Base-by-base conservation (phyloP, 805 yeast species). In the Suhomyces sp. region DNA sequence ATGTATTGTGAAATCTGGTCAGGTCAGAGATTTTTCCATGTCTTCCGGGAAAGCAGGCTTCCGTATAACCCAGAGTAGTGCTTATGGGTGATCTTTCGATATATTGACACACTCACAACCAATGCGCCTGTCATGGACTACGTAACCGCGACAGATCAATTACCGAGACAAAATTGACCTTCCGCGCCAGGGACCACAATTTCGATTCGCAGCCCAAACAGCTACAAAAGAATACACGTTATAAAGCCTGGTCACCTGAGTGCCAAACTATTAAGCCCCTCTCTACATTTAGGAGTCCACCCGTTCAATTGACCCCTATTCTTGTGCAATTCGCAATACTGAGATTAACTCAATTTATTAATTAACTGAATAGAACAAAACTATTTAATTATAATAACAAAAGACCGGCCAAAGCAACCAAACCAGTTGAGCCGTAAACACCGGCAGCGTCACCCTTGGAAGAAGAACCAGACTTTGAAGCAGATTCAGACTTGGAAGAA, bases 381-480 rank as follows among this genome's bases (percentile, higher is more conserved):
- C 19, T 24, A 42, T 12, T 23, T 42, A 24, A 22, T 57, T 64
- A 67, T 52, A 67, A 57, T 56, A 67, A 65, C 48, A 65, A 55
- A 46, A 59, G 47, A 51, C 68, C 71, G 46, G 66, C 68, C 33
- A 61, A 51, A 44, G 63, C 68, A 54, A 63, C 68, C 42, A 64
- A 56, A 44, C 63, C 60, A 51, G 63, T 63, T 38, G 60, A 60
- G 46, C 64, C 69, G 46, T 45, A 50, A 44, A 29, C 42, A 22
- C 44, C 54, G 24, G 54, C 57, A 31, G 56, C 54, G 26, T 15
- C 55, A 42, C 47, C 50, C 53, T 54, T 54, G 35, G 56, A 47
- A 19, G 60, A 57, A 22, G 60, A 60, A 24, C 53, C 55, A 12
- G 66, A 61, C 19, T 64, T 63, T 36, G 52, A 44, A 13, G 40